Base-by-base conservation (phyloP, 2,329 filamentous ascomycete genomes). In the Botryotinia globosa region DNA sequence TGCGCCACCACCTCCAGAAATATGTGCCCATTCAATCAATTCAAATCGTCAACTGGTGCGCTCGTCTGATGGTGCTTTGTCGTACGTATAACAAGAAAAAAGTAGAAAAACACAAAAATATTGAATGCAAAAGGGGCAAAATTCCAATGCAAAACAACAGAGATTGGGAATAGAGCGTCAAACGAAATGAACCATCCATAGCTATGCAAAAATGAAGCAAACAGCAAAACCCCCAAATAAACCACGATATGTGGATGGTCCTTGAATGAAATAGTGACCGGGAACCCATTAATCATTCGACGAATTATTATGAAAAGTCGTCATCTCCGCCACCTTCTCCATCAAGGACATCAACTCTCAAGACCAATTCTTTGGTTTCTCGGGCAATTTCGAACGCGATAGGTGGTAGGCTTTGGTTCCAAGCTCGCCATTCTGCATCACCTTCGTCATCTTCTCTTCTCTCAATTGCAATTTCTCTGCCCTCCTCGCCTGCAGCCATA, bases 321-420 rank as follows among this genome's bases (percentile, higher is more conserved):
- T 80, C 79, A 59, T 77, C 77, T 59, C 73, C 77, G 29, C 73
- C 58, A 29, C 75, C 73, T 44, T 78, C 77, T 3, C 74, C 77
- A 65, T 80, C 78, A 69, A 81, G 77, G 25, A 77, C 72, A 74
- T 87, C 85, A 45, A 87, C 81, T 48, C 83, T 81, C 37, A 85
- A 81, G 18, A 89, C 87, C 74, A 93, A 83, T 80, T 92, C 93
- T 84, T 95, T 96, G 69, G 91, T 92, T 82, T 94, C 92, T 74
- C 92, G 87, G 10, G 92, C 93, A 80, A 95, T 91, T 82, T 94
- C 92, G 82, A 97, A 97, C n/a, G 93, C 93, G 77, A 96, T 90
- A 3, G 93, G 93, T 18, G 93, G 93, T 68, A 97, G 83, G 42
- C 88, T 90, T 80, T 91, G 90, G 71, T 87, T 91, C 85, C 91